phyloP scores from a whole-genome alignment of 2,329 filamentous ascomycete genomes.

The Macroventuria anomochaeta region DNA sequence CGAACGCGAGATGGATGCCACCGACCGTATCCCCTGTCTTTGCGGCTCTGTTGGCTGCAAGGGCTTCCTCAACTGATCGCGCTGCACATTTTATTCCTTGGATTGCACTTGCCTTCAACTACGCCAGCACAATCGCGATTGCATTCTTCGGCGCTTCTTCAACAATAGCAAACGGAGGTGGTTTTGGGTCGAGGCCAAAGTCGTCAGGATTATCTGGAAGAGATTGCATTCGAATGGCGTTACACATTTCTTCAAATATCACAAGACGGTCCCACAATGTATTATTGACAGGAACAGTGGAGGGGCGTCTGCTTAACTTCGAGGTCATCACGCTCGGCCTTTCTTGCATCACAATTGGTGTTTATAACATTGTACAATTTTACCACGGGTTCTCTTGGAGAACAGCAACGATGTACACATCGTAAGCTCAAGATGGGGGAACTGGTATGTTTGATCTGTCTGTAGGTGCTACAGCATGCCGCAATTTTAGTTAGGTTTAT shows the following conservation, averaged over 20 bases:
- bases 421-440: not conserved
- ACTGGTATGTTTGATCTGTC: not conserved
- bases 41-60: slow-evolving; percentile 97
- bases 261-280: slow-evolving; percentile 6
- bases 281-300: slow-evolving; percentile 7
- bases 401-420: not conserved
- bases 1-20: slow-evolving; percentile 92
- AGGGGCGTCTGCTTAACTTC: not conserved
- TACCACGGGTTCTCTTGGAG: not conserved
- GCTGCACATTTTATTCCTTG: not conserved
- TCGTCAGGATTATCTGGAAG: not conserved
- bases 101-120: slow-evolving; percentile 1
- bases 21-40: slow-evolving; percentile 95
- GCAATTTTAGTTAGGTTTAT: not conserved
- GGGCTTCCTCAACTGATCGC: slow-evolving; percentile 89
- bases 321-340: not conserved
- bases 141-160: slow-evolving; percentile 12
- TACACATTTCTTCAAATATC: slow-evolving; percentile 6
- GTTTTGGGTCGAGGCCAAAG: not conserved
- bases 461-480: not conserved
- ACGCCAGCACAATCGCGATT: not conserved
- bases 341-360: slow-evolving; percentile 9
- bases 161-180: slow-evolving; percentile 6
- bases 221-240: slow-evolving; percentile 18
- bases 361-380: slow-evolving; percentile 5